Evolutionary conservation across 345 rosid genomes (phyloP).

Genomic region (Lenwebbia sp.): DNA sequence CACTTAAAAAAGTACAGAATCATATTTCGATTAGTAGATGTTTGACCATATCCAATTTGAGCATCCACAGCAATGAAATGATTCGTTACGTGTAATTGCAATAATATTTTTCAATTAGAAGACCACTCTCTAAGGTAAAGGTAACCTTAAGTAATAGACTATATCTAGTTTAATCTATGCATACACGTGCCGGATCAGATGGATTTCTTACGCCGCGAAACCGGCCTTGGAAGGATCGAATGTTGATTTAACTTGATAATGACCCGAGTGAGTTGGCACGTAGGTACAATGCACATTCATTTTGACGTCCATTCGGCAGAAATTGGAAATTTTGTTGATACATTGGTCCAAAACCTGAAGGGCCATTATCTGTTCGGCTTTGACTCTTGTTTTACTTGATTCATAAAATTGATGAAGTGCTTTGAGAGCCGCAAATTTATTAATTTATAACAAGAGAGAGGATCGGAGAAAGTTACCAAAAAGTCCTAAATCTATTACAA

Average conservation of each 20-base stretch:
- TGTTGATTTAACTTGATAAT: neutral
- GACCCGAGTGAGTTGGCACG: neutral
- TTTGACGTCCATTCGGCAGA: neutral
- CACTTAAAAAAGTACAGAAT: neutral
- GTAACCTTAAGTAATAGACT: neutral
- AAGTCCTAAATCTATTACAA: too few species aligned
- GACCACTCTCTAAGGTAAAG: neutral
- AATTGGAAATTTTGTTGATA: too few species aligned
- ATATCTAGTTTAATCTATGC: neutral
- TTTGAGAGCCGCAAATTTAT: neutral
- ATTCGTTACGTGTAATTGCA: neutral
- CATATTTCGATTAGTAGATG: neutral
- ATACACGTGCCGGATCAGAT: neutral
- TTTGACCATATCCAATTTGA: neutral
- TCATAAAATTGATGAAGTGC: neutral
- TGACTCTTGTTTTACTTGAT: too few species aligned
- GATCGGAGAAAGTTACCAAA: neutral
- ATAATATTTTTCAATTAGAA: neutral
- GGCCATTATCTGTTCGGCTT: too few species aligned
- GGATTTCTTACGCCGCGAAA: neutral
- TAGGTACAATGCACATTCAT: neutral
- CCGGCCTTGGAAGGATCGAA: neutral
- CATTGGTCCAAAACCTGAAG: too few species aligned
- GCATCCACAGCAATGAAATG: neutral
- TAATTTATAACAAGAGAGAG: fast-evolving